Evolutionary conservation across 495 filamentous ascomycete genomes (phyloP), one percentile per base, ranked within the genome.

Genomic region (Podospora australis): DNA sequence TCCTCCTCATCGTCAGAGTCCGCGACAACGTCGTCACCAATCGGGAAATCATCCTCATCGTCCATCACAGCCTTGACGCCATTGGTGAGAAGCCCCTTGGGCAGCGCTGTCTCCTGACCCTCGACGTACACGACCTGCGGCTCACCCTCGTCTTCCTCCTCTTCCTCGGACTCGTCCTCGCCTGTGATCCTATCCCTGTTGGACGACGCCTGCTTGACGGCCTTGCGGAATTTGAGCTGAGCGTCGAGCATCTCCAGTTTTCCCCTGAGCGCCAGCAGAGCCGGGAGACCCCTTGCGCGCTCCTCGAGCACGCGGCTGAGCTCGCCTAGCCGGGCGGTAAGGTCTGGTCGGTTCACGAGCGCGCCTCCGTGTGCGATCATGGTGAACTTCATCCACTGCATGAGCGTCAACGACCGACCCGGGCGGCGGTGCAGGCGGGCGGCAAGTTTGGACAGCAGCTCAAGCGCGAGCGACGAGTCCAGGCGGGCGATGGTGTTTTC

Each of bases 381-480:
- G 1, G 87, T 91, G 88, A 89, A 95, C 67, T 96, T 88, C 36
- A 96, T 84, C 92, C 92, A 98, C 13, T 85, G 78, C 73, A 96
- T 90, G n/a, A 98, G 79, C 53, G 80, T 85, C 23, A 88, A 88
- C 13, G 92, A 90, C 44, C 92, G 80, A 20, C 90, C 92, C 4
- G 92, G 92, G 17, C 87, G 78, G 50, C 85, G 79, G 57, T 95
- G 84, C 63, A 98, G 79, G 53, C 89, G 81, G 58, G 94, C 86
- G 10, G 92, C 87, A 25, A 98, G 78, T 57, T 84, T 86, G 59
- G 85, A 80, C 39, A 97, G 78, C 21, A 98, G 75, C 10, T 67
- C 77, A 11, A 81, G 78, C 5, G 89, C 90, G 29, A 95, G 79
- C 1, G 81, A 75, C 9, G 92, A 94, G 54, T 90, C 88, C 28